A percentile compares a stretch with the other conserved stretches of the same genome.
These are phyloP conservation scores for Colletotrichum sp. DNA, from an alignment of 2,329 filamentous ascomycete species.

Conservation along the genomic window DNA sequence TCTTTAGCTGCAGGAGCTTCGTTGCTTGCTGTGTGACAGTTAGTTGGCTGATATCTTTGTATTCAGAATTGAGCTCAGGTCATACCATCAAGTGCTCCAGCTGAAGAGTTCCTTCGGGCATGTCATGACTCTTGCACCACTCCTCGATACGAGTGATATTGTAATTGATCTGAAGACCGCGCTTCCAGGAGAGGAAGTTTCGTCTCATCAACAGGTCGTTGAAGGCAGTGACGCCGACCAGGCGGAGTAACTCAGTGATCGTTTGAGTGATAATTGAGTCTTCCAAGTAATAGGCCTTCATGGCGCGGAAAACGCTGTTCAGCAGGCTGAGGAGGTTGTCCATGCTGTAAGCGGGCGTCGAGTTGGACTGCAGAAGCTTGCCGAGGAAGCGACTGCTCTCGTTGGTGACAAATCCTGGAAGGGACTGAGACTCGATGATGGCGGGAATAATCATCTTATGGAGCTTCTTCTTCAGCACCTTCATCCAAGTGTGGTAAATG, in stretches of 20 bases:
- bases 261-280: conserved; percentile 96
- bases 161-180: conserved; percentile 99
- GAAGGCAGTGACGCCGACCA: conserved; percentile 97
- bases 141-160: conserved; percentile 99
- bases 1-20: conserved; percentile 97
- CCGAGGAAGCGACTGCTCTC: conserved; percentile 98
- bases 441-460: conserved; percentile 99
- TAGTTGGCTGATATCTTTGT: not conserved
- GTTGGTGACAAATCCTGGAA: conserved; percentile 97
- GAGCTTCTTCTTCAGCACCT: conserved; percentile 98
- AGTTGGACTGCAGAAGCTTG: conserved; percentile 92
- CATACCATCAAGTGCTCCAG: conserved; percentile 95
- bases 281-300: conserved; percentile 98
- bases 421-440: conserved; percentile 98
- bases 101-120: conserved; percentile 97
- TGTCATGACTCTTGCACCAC: conserved; percentile 99
- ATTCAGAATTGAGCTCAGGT: not conserved
- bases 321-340: conserved; percentile 94
- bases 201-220: conserved; percentile 97
- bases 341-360: conserved; percentile 97
- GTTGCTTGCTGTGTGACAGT: conserved; percentile 78
- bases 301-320: conserved; percentile 97
- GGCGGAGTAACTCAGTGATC: conserved; percentile 87
- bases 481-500: conserved; percentile 99
- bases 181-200: conserved; percentile 99